Percentiles rank a stretch among this genome's conserved stretches.
Evolutionary conservation across 2,329 filamentous ascomycete genomes (phyloP).

Genomic region (Phialophora expanda): DNA sequence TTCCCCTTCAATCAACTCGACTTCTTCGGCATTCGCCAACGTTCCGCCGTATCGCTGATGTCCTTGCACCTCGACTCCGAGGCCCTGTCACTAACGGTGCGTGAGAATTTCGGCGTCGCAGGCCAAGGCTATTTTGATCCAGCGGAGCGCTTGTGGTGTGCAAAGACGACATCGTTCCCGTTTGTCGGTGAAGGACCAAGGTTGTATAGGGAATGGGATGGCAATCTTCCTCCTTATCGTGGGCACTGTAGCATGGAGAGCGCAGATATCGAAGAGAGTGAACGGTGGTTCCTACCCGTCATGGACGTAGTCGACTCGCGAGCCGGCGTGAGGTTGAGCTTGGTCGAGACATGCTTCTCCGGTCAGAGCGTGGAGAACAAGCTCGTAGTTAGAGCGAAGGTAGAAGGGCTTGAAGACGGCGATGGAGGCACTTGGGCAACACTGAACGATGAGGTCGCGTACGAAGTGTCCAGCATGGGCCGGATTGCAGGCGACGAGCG

Average conservation of each 20-base stretch:
- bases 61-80: slow-evolving; percentile 59
- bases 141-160: slow-evolving; percentile 48
- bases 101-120: slow-evolving; percentile 61
- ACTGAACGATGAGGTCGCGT: slow-evolving; percentile 49
- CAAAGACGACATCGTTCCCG: slow-evolving; percentile 61
- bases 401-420: slow-evolving; percentile 32
- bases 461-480: slow-evolving; percentile 58
- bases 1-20: slow-evolving; percentile 60
- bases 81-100: slow-evolving; percentile 56
- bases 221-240: slow-evolving; percentile 54
- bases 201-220: slow-evolving; percentile 55
- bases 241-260: slow-evolving; percentile 49
- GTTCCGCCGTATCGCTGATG: slow-evolving; percentile 57
- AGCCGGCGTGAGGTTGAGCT: slow-evolving; percentile 45
- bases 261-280: slow-evolving; percentile 41
- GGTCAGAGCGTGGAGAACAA: slow-evolving; percentile 41
- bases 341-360: slow-evolving; percentile 45
- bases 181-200: slow-evolving; percentile 57
- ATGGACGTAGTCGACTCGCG: slow-evolving; percentile 45
- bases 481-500: slow-evolving; percentile 64
- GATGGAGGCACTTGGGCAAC: slow-evolving; percentile 31
- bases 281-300: slow-evolving; percentile 47
- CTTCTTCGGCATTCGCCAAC: slow-evolving; percentile 60
- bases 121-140: slow-evolving; percentile 53
- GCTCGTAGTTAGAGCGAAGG: slow-evolving; percentile 43